Evolutionary conservation across 2,329 filamentous ascomycete species (phyloP).

Genomic region (Exophiala oligosperma): DNA sequence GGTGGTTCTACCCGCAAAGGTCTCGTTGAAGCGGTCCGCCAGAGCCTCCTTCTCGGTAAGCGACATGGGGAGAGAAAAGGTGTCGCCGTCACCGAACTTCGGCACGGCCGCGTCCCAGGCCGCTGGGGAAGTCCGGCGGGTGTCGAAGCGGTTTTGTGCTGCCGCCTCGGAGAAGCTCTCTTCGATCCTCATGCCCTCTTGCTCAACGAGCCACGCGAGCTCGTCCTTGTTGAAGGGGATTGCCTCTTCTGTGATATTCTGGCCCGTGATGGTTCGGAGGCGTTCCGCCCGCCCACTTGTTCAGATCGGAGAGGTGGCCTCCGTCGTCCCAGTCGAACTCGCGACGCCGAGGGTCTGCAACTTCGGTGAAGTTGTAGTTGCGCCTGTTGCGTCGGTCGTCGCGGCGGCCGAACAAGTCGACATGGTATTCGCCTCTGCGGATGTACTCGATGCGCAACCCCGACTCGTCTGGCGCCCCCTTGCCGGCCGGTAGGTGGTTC

Average conservation of each 20-base stretch:
- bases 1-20: conserved; percentile 4
- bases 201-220: conserved; percentile 11
- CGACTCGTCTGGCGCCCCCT: conserved; percentile 3
- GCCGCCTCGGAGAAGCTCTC: conserved; percentile 4
- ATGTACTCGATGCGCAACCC: conserved; percentile 20
- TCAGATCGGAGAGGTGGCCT: conserved; percentile 11
- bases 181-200: conserved; percentile 9
- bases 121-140: background rate
- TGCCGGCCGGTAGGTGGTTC: background rate
- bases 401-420: background rate
- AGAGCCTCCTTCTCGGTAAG: background rate
- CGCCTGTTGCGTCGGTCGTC: background rate
- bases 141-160: background rate
- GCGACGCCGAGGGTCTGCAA: background rate
- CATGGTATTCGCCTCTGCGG: conserved; percentile 8
- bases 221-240: conserved; percentile 32
- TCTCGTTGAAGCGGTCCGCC: conserved; percentile 12
- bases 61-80: conserved; percentile 1
- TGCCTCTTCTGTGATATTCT: background rate
- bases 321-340: conserved; percentile 21
- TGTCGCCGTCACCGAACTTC: background rate
- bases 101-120: background rate
- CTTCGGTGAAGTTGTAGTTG: background rate
- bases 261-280: background rate
- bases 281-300: conserved; percentile 9